Conservation (phyloP, 108 stramenopile species). For the Discostella stelligeroides region DNA sequence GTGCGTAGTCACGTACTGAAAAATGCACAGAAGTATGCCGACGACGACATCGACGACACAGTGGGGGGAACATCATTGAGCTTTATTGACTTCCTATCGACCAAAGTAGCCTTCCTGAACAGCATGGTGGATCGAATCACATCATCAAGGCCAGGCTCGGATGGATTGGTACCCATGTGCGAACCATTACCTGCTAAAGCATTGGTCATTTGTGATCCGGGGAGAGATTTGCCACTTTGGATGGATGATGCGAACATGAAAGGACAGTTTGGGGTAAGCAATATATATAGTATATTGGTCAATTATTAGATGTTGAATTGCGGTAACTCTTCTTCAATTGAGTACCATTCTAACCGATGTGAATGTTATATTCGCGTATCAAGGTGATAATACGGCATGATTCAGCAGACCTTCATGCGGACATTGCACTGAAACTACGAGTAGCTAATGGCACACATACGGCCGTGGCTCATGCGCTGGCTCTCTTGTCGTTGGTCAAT, state of each 20-base stretch:
- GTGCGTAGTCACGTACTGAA: conserved; percentile 66
- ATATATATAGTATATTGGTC: background rate
- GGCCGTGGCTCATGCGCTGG: conserved; percentile 83
- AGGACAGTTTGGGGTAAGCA: conserved; percentile 31
- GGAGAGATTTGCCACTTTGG: conserved; percentile 51
- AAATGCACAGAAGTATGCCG: conserved; percentile 35
- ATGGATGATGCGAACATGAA: conserved; percentile 29
- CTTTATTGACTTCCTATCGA: conserved; percentile 53
- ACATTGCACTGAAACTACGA: conserved; percentile 85
- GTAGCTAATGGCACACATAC: conserved; percentile 94
- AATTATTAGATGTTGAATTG: background rate
- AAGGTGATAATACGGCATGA: conserved; percentile 48
- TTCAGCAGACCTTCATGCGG: conserved; percentile 58
- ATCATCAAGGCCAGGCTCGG: conserved; percentile 58
- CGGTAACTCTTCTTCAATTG: background rate
- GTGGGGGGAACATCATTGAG: conserved; percentile 9
- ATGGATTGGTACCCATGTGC: conserved; percentile 69
- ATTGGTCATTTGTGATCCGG: conserved; percentile 76
- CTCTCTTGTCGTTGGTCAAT: conserved; percentile 59
- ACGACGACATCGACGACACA: background rate
- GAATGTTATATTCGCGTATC: background rate
- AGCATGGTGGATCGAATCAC: conserved; percentile 95
- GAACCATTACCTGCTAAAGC: conserved; percentile 87
- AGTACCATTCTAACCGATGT: background rate
- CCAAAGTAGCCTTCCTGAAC: conserved; percentile 73